Evolutionary conservation across 768 basidiomycete species (phyloP).

Genomic region (Phylloporus rhodoxanthus): DNA sequence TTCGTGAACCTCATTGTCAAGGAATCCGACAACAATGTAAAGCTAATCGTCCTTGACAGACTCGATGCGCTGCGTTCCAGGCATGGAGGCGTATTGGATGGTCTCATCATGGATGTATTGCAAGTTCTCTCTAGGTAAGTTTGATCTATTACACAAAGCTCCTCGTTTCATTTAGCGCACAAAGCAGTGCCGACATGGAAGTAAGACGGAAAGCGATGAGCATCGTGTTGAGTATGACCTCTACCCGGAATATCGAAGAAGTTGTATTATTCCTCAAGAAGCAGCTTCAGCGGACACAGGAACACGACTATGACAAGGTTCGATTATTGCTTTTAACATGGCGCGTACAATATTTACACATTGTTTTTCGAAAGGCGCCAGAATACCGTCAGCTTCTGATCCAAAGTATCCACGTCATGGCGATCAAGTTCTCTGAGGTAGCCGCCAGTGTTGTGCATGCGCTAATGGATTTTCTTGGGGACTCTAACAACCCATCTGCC

Average conservation of each 20-base stretch:
- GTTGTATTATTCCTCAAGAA: slow-evolving; percentile 97
- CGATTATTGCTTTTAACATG: background rate
- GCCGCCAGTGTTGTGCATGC: slow-evolving; percentile 93
- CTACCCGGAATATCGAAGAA: slow-evolving; percentile 92
- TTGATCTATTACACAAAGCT: background rate
- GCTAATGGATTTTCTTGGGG: slow-evolving; percentile 90
- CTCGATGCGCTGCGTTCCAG: slow-evolving; percentile 75
- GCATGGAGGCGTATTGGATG: slow-evolving; percentile 85
- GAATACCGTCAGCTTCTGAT: slow-evolving; percentile 96
- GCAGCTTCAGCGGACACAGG: slow-evolving; percentile 90
- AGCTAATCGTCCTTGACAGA: slow-evolving; percentile 92
- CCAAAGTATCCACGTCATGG: slow-evolving; percentile 94
- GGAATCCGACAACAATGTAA: slow-evolving; percentile 99
- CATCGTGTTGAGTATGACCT: slow-evolving; percentile 89
- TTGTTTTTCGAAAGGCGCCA: slow-evolving; percentile 50
- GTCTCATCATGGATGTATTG: slow-evolving; percentile 92
- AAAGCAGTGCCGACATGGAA: slow-evolving; percentile 82
- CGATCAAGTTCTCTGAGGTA: slow-evolving; percentile 94
- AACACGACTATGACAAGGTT: slow-evolving; percentile 90
- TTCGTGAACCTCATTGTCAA: slow-evolving; percentile 87
- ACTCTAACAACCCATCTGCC: slow-evolving; percentile 91
- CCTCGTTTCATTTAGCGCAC: background rate
- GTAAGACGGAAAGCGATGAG: slow-evolving; percentile 87
- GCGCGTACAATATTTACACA: background rate
- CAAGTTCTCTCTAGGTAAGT: slow-evolving; percentile 77